Base-by-base conservation (phyloP, 106 monocot species). In the Phalaenopsis equestris region DNA sequence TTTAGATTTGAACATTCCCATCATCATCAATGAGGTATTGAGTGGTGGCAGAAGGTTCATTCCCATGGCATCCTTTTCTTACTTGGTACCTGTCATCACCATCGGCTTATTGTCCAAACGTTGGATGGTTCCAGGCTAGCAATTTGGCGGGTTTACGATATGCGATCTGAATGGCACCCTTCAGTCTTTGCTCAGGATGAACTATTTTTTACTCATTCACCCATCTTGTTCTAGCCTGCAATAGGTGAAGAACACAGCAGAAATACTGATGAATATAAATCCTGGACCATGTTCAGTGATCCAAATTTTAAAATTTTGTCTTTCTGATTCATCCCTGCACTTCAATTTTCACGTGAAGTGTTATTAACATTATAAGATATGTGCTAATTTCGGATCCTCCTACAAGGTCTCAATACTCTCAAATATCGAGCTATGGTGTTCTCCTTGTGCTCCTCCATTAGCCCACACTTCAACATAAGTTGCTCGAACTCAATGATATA, bases 61-160 rank as follows among this genome's bases (percentile, higher is more conserved):
- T 19, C 90, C 94, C 4, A 85, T 98, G 90, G 85, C 88, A 14
- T 88, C 89, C 3, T 85, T 92, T 19, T 83, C 88, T 30, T 80
- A 91, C 48, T 78, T 91, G 57, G 86, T 86, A 15, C 91, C 98
- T 1, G 79, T 94, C 43, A 86, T 98, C 17, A 98, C 84, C 11
- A 88, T 98, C 12, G 94, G 98, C 30, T 84, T 92, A 1, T 55
- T 98, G 75, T 92, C 98, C 5, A 94, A 98, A 83, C 81, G 92
- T 21, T 98, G 90, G 90, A 86, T 98, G 80, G 82, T 94, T 70
- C 98, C 94, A 11, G 98, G 98, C 21, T 98, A 94, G 98, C 89
- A 91, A 12, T 86, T 92, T 3, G 98, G 98, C 7, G 94, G 98
- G 98, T 24, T 94, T 17, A 94, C 87, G 39, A 58, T 94, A 0